These are phyloP conservation scores for Pythium phragmitis DNA, from an alignment of 352 stramenopile species.

Conservation along the genomic window DNA sequence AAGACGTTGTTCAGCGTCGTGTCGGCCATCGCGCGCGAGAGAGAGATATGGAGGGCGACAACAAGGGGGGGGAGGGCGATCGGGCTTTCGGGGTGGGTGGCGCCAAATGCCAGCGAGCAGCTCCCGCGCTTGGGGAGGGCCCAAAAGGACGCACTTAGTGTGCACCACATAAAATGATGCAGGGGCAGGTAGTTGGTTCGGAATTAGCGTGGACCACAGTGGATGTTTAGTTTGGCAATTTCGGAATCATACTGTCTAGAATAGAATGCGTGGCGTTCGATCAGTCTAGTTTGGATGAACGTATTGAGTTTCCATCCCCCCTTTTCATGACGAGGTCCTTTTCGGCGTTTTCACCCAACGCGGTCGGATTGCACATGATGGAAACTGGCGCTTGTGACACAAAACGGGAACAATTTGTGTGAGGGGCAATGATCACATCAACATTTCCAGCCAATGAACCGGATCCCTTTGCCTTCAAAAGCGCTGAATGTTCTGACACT, in stretches of 20 bases:
- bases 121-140: conserved; percentile 11
- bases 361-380: too few species aligned
- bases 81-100: conserved; percentile 7
- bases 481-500: too few species aligned
- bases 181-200: background rate
- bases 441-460: too few species aligned
- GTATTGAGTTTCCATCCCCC: too few species aligned
- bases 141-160: background rate
- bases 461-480: too few species aligned
- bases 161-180: background rate
- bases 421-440: too few species aligned
- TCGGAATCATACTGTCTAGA: too few species aligned
- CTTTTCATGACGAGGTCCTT: too few species aligned
- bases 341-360: too few species aligned
- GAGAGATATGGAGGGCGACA: background rate
- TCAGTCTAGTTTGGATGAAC: background rate
- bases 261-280: background rate
- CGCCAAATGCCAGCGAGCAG: conserved; percentile 18
- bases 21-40: conserved; percentile 43
- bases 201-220: background rate
- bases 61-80: background rate
- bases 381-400: too few species aligned
- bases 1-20: conserved; percentile 85
- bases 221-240: background rate
- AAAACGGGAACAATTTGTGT: too few species aligned